Evolutionary conservation across 2,329 filamentous ascomycete species (phyloP), one percentile per base, ranked within the genome.

Genomic region (Malbranchea zuffiana): DNA sequence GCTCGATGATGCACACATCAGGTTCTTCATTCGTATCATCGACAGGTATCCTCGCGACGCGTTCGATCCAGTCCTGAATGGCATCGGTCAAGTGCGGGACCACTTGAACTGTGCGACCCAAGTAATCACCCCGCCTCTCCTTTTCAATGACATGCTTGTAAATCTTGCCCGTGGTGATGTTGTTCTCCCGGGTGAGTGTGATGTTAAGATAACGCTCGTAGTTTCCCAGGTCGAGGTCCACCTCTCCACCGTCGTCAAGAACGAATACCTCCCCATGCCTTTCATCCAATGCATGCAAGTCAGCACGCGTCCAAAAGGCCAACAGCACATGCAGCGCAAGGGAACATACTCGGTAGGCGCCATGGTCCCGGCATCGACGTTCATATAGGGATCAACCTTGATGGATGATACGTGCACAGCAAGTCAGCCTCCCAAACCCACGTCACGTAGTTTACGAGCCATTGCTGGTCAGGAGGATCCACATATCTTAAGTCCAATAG

Each of bases 151-250:
- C 87, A 51, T 82, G 76, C 54, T 84, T 72, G 64, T 95, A 96
- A 49, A 96, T 85, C 68, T 96, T 95, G 55, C 90, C 90, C 4
- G 88, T 94, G 3, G 90, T 98, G 62, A 98, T 93, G 62, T 96
- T 96, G 68, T 88, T 85, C 50, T 94, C 86, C 44, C 79, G 71
- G 6, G 77, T 84, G 43, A 96, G 71, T 38, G 79, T 82, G 47
- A 88, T 79, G 53, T 80, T 79, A 37, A 94, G 77, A 56, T 93
- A 93, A 28, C 80, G 72, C 57, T 83, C 80, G 62, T 82, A 83
- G 60, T 83, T 83, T 46, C 80, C 80, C 21, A 84, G 67, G 56
- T 84, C 80, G 41, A 84, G 71, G 53, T 83, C 79, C 45, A 78
- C 74, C 60, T 84, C 82, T 48, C 82, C 82, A 45, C 83, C 83